Conservation (phyloP, 2,329 filamentous ascomycete species). For the Stylonectria norvegica region DNA sequence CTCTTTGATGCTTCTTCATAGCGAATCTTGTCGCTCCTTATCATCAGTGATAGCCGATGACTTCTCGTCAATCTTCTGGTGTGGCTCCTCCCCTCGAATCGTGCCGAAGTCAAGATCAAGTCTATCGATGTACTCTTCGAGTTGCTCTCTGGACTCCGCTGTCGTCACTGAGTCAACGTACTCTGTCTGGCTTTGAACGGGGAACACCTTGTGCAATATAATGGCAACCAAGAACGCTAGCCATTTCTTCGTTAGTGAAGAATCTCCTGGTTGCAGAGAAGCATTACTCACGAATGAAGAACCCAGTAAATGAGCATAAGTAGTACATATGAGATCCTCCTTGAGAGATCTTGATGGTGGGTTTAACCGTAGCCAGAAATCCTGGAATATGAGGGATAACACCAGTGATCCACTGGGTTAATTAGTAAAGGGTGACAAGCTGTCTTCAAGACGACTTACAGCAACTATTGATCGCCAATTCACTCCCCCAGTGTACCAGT, state of each 20-base stretch:
- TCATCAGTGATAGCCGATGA: background rate
- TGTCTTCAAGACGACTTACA: conserved; percentile 32
- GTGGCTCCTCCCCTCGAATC: background rate
- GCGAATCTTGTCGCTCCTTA: background rate
- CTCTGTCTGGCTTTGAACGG: background rate
- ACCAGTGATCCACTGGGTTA: conserved; percentile 37
- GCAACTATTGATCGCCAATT: conserved; percentile 60
- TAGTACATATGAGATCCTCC: conserved; percentile 3
- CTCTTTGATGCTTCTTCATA: no score
- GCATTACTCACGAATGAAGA: conserved; percentile 1
- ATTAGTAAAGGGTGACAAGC: background rate
- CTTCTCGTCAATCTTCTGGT: background rate
- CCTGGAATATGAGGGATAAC: conserved; percentile 57
- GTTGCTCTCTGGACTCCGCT: background rate
- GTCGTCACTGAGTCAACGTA: background rate
- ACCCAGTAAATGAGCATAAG: conserved; percentile 1
- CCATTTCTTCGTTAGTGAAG: background rate
- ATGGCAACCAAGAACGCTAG: background rate
- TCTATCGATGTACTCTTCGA: background rate
- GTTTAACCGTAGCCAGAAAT: conserved; percentile 29
- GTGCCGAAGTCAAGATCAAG: background rate
- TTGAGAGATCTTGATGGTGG: background rate
- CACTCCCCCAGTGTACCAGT: conserved; percentile 34
- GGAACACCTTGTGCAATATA: background rate
- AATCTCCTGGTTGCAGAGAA: background rate